A percentile compares a stretch with the other conserved stretches of the same genome.
Evolutionary conservation across 768 basidiomycete species (phyloP).

Genomic region (Trametopsis cervina): DNA sequence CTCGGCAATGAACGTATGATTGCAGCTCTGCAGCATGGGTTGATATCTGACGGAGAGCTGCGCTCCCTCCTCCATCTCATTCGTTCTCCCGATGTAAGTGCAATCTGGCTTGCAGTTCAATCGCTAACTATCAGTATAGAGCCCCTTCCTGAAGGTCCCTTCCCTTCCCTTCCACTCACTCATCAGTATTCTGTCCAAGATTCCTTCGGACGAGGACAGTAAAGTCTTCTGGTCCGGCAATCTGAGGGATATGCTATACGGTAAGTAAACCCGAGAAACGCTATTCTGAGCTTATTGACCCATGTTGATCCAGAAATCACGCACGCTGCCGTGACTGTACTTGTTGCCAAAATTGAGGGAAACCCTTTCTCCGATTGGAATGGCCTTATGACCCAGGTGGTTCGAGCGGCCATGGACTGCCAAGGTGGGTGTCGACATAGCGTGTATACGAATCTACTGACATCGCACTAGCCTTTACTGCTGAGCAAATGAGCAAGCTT

Average conservation of each 20-base stretch:
- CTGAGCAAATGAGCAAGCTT: slow-evolving; percentile 48
- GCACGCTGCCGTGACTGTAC: slow-evolving; percentile 45
- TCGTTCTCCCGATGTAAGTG: slow-evolving; percentile 66
- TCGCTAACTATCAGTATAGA: slow-evolving; percentile 33
- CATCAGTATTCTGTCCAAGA: slow-evolving; percentile 67
- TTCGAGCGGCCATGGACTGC: slow-evolving; percentile 45
- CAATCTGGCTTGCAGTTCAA: neutral
- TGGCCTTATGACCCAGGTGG: slow-evolving; percentile 38
- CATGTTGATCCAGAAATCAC: neutral
- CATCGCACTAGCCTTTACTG: slow-evolving; percentile 48
- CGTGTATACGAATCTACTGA: slow-evolving; percentile 5
- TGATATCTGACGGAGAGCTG: slow-evolving; percentile 64
- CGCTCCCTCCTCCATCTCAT: slow-evolving; percentile 62
- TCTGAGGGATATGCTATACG: slow-evolving; percentile 61
- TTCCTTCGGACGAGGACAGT: slow-evolving; percentile 71
- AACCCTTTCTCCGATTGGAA: slow-evolving; percentile 27
- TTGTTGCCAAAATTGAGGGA: slow-evolving; percentile 43
- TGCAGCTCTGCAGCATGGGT: slow-evolving; percentile 52
- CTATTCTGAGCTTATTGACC: slow-evolving; percentile 7
- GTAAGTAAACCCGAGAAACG: slow-evolving; percentile 31
- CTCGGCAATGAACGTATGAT: slow-evolving; percentile 52
- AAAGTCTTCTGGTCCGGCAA: slow-evolving; percentile 64
- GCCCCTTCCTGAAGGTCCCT: slow-evolving; percentile 83
- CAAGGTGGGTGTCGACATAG: slow-evolving; percentile 36
- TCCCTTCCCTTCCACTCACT: slow-evolving; percentile 78